phyloP scores from a whole-genome alignment of 2,329 filamentous ascomycete genomes.

The Aspergillus transmontanensis region DNA sequence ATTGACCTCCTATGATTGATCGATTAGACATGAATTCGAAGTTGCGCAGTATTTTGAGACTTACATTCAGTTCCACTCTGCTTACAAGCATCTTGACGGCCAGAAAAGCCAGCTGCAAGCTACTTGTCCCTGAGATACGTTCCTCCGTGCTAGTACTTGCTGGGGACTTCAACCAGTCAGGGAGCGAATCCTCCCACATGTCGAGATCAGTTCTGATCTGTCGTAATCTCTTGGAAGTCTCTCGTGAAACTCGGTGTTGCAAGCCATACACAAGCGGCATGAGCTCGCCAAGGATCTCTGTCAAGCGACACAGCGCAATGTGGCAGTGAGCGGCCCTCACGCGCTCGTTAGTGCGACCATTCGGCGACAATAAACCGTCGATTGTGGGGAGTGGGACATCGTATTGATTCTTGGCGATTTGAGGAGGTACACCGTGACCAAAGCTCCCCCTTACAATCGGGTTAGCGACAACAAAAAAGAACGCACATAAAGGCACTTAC shows the following conservation, averaged over 20 bases:
- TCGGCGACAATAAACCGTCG: slow-evolving; percentile 41
- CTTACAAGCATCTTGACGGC: slow-evolving; percentile 52
- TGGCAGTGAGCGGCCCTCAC: slow-evolving; percentile 54
- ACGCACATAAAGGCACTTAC: slow-evolving; percentile 26
- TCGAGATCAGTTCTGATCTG: slow-evolving; percentile 50
- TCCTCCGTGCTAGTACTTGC: slow-evolving; percentile 32
- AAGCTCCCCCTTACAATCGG: slow-evolving; percentile 51
- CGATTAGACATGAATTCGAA: slow-evolving; percentile 2
- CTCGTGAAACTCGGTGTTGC: slow-evolving; percentile 44
- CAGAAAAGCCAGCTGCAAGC: slow-evolving; percentile 48
- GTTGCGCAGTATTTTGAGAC: slow-evolving; percentile 8
- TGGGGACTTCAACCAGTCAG: slow-evolving; percentile 45
- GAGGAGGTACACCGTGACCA: slow-evolving; percentile 58
- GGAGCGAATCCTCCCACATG: slow-evolving; percentile 49
- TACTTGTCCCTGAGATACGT: slow-evolving; percentile 45
- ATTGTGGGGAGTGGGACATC: slow-evolving; percentile 58
- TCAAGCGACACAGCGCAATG: slow-evolving; percentile 55
- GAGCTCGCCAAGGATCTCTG: slow-evolving; percentile 49
- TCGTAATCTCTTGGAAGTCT: slow-evolving; percentile 49
- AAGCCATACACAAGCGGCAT: slow-evolving; percentile 50
- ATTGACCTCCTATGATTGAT: slow-evolving; percentile 42
- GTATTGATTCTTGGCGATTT: slow-evolving; percentile 56
- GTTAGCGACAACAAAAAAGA: slow-evolving; percentile 18
- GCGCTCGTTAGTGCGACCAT: slow-evolving; percentile 43
- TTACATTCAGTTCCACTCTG: slow-evolving; percentile 50